Percentiles rank a stretch among this genome's conserved stretches.
phyloP scores from a whole-genome alignment of 441 rosid species.

The Raphanus hybrid region DNA sequence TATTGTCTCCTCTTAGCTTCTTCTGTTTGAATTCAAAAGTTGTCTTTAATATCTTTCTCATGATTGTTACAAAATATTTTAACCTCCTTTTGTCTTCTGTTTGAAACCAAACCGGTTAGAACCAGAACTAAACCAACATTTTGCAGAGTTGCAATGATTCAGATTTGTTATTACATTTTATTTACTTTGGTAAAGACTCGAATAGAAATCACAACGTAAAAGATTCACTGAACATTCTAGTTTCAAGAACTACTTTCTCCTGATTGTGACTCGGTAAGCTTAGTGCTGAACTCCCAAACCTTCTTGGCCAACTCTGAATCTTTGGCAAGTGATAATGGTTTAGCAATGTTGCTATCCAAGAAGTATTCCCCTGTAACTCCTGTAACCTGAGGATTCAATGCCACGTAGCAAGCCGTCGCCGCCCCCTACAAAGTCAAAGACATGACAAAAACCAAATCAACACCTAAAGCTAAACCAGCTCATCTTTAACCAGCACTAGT shows the following conservation, averaged over 20 bases:
- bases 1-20: conserved; percentile 32
- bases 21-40: conserved; percentile 19
- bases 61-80: neutral
- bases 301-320: conserved; percentile 64
- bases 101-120: neutral
- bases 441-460: neutral
- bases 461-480: conserved; percentile 2
- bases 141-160: conserved; percentile 1
- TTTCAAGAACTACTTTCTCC: conserved; percentile 41
- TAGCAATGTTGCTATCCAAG: conserved; percentile 49
- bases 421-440: conserved; percentile 54
- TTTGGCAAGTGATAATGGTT: conserved; percentile 45
- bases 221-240: conserved; percentile 33
- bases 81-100: neutral
- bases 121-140: conserved; percentile 23
- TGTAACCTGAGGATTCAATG: conserved; percentile 70
- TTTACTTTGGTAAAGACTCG: conserved; percentile 5
- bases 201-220: neutral
- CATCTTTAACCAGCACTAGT: neutral
- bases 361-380: conserved; percentile 73
- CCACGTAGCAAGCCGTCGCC: conserved; percentile 86
- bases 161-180: conserved; percentile 15
- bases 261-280: conserved; percentile 39
- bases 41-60: neutral
- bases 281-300: conserved; percentile 72